Evolutionary conservation across 768 basidiomycete species (phyloP).

Genomic region (Serendipita vermifera): DNA sequence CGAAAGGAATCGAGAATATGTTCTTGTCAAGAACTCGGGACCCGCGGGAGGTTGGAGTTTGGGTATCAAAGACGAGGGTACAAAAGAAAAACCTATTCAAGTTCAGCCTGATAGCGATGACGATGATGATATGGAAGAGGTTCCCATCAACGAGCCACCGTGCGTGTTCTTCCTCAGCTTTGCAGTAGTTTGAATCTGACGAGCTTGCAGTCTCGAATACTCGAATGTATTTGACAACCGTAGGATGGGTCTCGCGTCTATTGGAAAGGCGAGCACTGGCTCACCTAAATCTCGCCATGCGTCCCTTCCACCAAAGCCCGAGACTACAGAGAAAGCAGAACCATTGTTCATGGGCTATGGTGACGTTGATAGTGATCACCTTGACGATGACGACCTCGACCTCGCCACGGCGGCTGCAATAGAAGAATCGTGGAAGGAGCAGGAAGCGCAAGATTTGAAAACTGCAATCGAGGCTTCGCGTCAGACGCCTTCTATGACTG

Average conservation of each 20-base stretch:
- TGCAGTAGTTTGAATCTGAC: not conserved
- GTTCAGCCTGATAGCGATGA: conserved; percentile 50
- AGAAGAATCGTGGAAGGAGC: conserved; percentile 42
- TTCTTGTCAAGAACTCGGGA: conserved; percentile 87
- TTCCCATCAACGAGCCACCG: conserved; percentile 34
- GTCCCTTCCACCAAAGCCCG: conserved; percentile 27
- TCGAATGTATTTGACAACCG: conserved; percentile 25
- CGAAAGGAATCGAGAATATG: conserved; percentile 86
- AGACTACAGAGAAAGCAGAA: conserved; percentile 23
- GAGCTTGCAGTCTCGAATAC: not conserved
- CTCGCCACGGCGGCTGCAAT: conserved; percentile 46
- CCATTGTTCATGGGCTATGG: conserved; percentile 45
- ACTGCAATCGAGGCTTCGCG: conserved; percentile 24
- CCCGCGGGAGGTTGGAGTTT: conserved; percentile 87
- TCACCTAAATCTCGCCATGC: conserved; percentile 11
- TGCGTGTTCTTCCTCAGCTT: conserved; percentile 24
- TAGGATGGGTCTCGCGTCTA: conserved; percentile 46
- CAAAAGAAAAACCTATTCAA: conserved; percentile 70
- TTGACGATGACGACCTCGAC: conserved; percentile 36
- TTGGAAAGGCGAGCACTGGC: conserved; percentile 36
- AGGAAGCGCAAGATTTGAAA: conserved; percentile 22
- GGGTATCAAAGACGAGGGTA: conserved; percentile 80
- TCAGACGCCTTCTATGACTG: not conserved
- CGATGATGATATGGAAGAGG: conserved; percentile 71
- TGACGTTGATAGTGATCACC: conserved; percentile 17